Base-by-base conservation (phyloP, 306 rosid species). In the Ormosia semicastrata region DNA sequence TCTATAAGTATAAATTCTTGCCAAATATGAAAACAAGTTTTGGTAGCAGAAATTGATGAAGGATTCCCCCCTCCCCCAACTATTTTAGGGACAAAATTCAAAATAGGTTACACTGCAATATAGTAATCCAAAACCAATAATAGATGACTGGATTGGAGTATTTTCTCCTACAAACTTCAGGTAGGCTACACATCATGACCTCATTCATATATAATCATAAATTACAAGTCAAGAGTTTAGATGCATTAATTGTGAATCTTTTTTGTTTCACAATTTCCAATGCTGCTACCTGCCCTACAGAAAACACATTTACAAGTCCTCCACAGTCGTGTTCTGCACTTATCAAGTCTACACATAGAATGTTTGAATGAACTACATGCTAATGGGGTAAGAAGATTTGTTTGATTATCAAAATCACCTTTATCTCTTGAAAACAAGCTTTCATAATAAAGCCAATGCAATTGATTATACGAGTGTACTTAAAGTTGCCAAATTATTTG, bases 131-230 rank as follows among this genome's bases (percentile, higher is more conserved):
- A 76, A 87, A 34, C 94, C 97, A 59, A 83, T 91, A 66, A 32
- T 10, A 69, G 90, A 86, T 82, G 98, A 95, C 71, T 95, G 98
- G 97, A 90, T 95, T 77, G 97, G 97, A 58, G 98, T 95, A 58
- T 95, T 93, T 85, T 95, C 99, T 76, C 98, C 99, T 40, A 90
- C 92, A 82, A 91, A 90, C 77, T 93, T 95, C 91, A 95, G 87
- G 98, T 93, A 67, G 9, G 43, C 57, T 76, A 62, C 73, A 46
- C 49, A 67, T 66, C 68, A 79, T 76, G 66, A 66, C 24, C 60
- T 29, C 39, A 24, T 70, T 63, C 64, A 52, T 49, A 18, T 40
- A 18, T 63, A 74, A 32, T 60, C 53, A 41, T 34, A 39, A n/a
- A n/a, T n/a, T n/a, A n/a, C n/a, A n/a, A n/a, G n/a, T n/a, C n/a